Conservation (phyloP, 345 rosid genomes). For the Cardamine resedifolia region DNA sequence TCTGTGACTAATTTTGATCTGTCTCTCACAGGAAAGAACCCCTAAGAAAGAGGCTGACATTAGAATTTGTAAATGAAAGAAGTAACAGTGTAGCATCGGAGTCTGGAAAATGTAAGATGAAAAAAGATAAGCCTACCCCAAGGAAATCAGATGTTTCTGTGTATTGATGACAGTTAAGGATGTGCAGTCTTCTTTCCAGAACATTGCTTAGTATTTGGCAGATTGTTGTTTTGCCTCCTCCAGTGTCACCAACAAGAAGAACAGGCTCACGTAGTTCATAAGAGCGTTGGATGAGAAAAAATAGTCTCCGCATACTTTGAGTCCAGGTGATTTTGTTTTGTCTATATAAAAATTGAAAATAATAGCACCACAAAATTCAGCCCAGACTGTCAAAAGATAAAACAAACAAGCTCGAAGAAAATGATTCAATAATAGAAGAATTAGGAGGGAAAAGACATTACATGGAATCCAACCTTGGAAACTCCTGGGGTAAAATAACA, state of each 20-base stretch:
- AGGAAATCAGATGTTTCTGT: constrained; percentile 94
- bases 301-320: constrained; percentile 80
- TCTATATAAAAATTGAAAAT: constrained; percentile 15
- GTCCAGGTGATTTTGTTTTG: constrained; percentile 59
- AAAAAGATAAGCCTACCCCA: constrained; percentile 62
- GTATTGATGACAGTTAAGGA: constrained; percentile 94
- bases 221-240: constrained; percentile 96
- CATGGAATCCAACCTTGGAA: constrained; percentile 44
- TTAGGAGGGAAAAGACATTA: constrained; percentile 38
- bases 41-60: constrained; percentile 51
- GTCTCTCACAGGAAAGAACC: constrained; percentile 86
- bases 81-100: not conserved
- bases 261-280: constrained; percentile 86
- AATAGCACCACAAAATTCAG: constrained; percentile 16
- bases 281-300: constrained; percentile 71
- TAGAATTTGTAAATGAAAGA: constrained; percentile 9
- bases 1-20: constrained; percentile 67
- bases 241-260: constrained; percentile 98
- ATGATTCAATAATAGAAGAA: constrained; percentile 15
- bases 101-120: constrained; percentile 13
- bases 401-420: constrained; percentile 11
- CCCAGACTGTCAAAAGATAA: not conserved
- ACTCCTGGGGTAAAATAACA: constrained; percentile 43
- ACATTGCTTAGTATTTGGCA: constrained; percentile 71
- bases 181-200: constrained; percentile 52